phyloP scores from a whole-genome alignment of 495 filamentous ascomycete genomes.

The Penicillium riverlandense region DNA sequence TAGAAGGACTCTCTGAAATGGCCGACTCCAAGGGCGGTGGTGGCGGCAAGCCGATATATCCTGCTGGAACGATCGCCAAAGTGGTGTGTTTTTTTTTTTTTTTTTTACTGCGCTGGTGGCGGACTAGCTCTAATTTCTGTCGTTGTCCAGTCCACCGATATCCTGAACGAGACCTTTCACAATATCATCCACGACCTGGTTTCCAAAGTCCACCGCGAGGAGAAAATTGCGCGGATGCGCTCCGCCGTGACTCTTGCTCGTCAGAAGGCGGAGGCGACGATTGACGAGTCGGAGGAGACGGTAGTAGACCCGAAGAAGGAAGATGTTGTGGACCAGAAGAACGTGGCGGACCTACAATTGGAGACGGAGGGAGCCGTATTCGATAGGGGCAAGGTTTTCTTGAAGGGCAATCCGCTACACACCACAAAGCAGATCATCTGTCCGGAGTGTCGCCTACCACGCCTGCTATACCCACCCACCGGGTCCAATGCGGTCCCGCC shows the following conservation, averaged over 20 bases:
- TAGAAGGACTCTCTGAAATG: constrained; percentile 22
- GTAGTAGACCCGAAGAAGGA: constrained; percentile 26
- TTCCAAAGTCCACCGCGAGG: constrained; percentile 64
- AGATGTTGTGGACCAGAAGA: constrained; percentile 28
- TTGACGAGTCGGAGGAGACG: constrained; percentile 27
- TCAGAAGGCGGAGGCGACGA: constrained; percentile 53
- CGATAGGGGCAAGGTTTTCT: constrained; percentile 61
- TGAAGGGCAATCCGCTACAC: constrained; percentile 70
- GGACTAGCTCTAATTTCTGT: constrained; percentile 5
- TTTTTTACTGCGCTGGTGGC: not conserved
- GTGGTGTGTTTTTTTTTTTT: constrained; percentile 26
- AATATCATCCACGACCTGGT: constrained; percentile 67
- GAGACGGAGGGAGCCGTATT: constrained; percentile 67
- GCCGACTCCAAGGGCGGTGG: constrained; percentile 28
- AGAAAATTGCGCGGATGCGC: constrained; percentile 63
- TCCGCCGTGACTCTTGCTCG: constrained; percentile 67
- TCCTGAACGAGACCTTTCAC: constrained; percentile 62
- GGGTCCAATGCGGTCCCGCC: constrained; percentile 53
- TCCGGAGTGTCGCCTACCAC: constrained; percentile 57
- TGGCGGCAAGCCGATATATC: constrained; percentile 22
- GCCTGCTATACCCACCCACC: constrained; percentile 55
- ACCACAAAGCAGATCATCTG: constrained; percentile 66
- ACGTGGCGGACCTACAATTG: constrained; percentile 39
- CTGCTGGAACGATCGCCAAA: constrained; percentile 38
- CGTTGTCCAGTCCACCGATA: constrained; percentile 32